phyloP scores from a whole-genome alignment of 2,329 filamentous ascomycete genomes.

The Colletotrichum orbiculare region DNA sequence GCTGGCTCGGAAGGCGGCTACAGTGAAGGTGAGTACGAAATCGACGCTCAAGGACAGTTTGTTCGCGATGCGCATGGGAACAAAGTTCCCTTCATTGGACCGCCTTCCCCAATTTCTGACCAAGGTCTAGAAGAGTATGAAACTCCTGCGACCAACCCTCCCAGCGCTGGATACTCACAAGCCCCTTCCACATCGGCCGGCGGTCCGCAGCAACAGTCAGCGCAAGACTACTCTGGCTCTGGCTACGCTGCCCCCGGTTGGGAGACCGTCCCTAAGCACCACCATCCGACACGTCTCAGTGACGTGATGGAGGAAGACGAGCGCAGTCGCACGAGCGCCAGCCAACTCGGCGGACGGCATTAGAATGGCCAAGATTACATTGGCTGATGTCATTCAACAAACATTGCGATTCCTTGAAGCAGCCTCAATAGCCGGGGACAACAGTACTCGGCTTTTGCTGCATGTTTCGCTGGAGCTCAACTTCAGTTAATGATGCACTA shows the following conservation, averaged over 20 bases:
- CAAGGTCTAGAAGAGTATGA: conserved; percentile 68
- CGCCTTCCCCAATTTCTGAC: conserved; percentile 62
- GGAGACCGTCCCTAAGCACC: conserved; percentile 82
- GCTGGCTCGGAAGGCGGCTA: conserved; percentile 69
- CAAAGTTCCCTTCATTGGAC: conserved; percentile 64
- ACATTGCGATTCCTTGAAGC: too few species aligned
- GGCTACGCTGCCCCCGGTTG: conserved; percentile 77
- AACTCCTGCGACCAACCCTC: conserved; percentile 57
- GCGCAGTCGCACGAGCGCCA: conserved; percentile 78
- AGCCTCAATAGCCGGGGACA: conserved; percentile 1
- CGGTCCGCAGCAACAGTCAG: conserved; percentile 38
- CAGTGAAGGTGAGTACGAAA: conserved; percentile 78
- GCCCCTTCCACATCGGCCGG: conserved; percentile 48
- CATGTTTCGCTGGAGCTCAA: not conserved
- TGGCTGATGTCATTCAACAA: too few species aligned
- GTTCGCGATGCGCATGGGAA: conserved; percentile 70
- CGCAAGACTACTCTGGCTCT: conserved; percentile 72
- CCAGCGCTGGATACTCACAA: conserved; percentile 45
- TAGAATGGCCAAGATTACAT: not conserved
- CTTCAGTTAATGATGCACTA: too few species aligned
- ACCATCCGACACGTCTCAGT: conserved; percentile 88
- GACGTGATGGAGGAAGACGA: conserved; percentile 91
- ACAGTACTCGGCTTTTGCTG: not conserved
- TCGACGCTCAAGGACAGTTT: conserved; percentile 70
- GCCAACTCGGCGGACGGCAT: conserved; percentile 51